These are phyloP conservation scores for Irpex rosettiformis DNA, from an alignment of 1,284 basidiomycete species.

Conservation along the genomic window DNA sequence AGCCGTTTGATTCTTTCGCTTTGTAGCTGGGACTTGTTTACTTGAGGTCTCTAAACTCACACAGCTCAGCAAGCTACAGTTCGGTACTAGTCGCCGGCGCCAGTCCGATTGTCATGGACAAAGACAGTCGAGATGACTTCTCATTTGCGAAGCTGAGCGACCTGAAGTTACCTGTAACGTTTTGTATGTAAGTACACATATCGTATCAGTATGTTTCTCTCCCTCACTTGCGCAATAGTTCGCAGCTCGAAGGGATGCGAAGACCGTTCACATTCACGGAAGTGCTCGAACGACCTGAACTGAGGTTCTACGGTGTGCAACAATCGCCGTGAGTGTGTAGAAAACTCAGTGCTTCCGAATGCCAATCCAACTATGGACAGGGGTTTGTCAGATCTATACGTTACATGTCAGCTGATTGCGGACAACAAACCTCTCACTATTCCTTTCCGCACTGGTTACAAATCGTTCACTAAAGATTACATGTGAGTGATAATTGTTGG, in stretches of 20 bases:
- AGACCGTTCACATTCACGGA: slow-evolving; percentile 72
- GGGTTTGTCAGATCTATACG: slow-evolving; percentile 85
- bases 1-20: no score
- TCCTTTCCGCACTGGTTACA: slow-evolving; percentile 89
- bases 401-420: slow-evolving; percentile 87
- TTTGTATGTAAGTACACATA: slow-evolving; percentile 71
- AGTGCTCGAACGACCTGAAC: slow-evolving; percentile 72
- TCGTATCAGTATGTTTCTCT: not conserved
- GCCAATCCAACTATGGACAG: slow-evolving; percentile 32
- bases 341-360: slow-evolving; percentile 8
- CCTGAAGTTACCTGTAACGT: slow-evolving; percentile 81
- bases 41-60: no score
- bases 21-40: no score
- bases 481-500: slow-evolving; percentile 44
- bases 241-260: slow-evolving; percentile 78
- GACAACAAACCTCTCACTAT: slow-evolving; percentile 93
- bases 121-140: slow-evolving; percentile 78
- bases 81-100: no score
- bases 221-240: slow-evolving; percentile 41
- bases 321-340: slow-evolving; percentile 57
- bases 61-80: no score
- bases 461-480: slow-evolving; percentile 83
- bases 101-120: slow-evolving; percentile 68
- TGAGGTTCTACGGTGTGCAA: slow-evolving; percentile 77
- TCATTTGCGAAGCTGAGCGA: slow-evolving; percentile 88